Base-by-base conservation (phyloP, 306 rosid species). In the Cercis canadensis region DNA sequence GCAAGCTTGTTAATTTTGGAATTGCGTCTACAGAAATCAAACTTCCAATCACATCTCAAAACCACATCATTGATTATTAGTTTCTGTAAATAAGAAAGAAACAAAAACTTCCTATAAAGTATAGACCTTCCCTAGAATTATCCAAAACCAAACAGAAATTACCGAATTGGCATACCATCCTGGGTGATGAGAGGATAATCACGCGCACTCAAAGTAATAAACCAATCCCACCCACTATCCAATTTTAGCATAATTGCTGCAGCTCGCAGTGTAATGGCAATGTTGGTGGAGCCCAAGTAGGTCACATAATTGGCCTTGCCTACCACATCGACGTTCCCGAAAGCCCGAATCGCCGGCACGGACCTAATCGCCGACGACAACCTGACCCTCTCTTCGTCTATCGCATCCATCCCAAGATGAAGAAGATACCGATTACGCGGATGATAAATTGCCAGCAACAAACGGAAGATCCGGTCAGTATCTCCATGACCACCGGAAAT, bases 151-250 rank as follows among this genome's bases (percentile, higher is more conserved):
- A 70, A 43, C 47, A 63, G 46, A 63, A 69, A 49, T 72, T 61
- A 70, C 53, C 62, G 14, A 87, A 81, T 11, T 63, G 57, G 72
- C 93, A 56, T 90, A 94, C 98, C 98, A 70, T 94, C 98, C 87
- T 86, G 98, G 56, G 98, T 88, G 34, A 90, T 81, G 54, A 94
- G 89, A 41, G 98, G 98, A 57, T 94, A 94, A 75, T 94, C 98
- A 70, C 31, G 60, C 2, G 97, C 97, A 69, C 86, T 94, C 89
- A 94, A 81, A 61, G 92, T 84, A 36, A 94, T 62, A 57, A 94
- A 89, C 98, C 98, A 90, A 72, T 87, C 85, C 98, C 98, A 94
- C 2, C 91, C 92, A 73, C 78, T 34, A 70, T 94, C 97, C 69
- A 94, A 77, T 70, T 75, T 87, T 67, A 91, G 74, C 86, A 94